These are phyloP conservation scores for Aspergillus cavernicola DNA, from an alignment of 495 filamentous ascomycete genomes.

Conservation along the genomic window DNA sequence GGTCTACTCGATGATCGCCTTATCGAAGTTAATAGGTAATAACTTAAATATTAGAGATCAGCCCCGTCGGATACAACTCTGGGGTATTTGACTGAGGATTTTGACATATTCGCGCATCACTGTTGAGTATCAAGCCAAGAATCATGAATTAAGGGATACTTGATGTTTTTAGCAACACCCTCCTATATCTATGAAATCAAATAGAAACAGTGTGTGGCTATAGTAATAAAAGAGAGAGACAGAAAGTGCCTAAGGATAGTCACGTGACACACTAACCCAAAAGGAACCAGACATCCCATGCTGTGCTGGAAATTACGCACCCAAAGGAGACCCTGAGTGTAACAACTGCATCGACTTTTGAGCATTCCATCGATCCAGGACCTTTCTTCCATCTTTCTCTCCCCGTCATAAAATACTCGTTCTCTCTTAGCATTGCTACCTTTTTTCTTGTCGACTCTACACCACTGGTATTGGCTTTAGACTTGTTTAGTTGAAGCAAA, in stretches of 20 bases:
- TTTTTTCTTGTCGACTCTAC: background rate
- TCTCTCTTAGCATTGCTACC: background rate
- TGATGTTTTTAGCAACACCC: no score
- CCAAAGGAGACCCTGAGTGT: slow-evolving; percentile 10
- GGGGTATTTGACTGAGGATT: background rate
- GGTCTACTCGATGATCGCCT: slow-evolving; percentile 22
- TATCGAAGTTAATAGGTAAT: slow-evolving; percentile 16
- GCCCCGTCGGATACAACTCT: background rate
- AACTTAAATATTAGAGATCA: slow-evolving; percentile 15
- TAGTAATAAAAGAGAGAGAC: background rate
- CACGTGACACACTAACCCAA: slow-evolving; percentile 27
- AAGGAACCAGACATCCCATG: slow-evolving; percentile 11
- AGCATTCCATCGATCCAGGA: slow-evolving; percentile 4
- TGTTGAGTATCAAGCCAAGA: no score
- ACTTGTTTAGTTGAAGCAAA: background rate
- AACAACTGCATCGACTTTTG: slow-evolving; percentile 13
- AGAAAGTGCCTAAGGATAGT: no score
- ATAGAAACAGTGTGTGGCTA: background rate
- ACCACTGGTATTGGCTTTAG: background rate
- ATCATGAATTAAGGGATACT: no score
- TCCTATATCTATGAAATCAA: no score
- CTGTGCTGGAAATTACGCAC: slow-evolving; percentile 30
- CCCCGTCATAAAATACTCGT: background rate
- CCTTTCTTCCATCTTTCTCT: background rate
- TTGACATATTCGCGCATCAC: background rate